Conservation (phyloP, 2,329 filamentous ascomycete genomes). For the Nemania sp. region DNA sequence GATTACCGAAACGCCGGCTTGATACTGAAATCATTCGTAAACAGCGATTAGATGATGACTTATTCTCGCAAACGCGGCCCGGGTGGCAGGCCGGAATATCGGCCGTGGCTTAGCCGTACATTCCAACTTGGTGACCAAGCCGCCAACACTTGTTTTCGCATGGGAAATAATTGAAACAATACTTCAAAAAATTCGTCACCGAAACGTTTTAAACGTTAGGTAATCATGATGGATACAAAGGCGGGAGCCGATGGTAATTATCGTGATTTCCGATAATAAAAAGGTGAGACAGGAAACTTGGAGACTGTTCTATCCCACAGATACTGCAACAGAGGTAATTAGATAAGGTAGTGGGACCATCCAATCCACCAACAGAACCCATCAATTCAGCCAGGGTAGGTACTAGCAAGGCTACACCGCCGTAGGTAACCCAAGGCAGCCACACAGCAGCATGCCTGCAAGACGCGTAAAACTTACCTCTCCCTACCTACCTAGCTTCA, state of each 20-base stretch:
- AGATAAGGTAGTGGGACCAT: neutral
- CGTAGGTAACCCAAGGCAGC: constrained; percentile 4
- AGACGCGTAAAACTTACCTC: constrained; percentile 8
- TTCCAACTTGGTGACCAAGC: constrained; percentile 10
- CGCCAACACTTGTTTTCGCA: constrained; percentile 1
- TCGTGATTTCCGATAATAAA: neutral
- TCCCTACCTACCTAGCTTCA: constrained; percentile 3
- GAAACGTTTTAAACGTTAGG: neutral
- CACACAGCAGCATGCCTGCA: constrained; percentile 5
- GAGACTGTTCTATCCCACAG: constrained; percentile 4
- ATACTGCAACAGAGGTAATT: neutral
- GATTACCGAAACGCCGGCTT: neutral
- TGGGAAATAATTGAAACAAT: neutral
- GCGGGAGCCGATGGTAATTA: constrained; percentile 6
- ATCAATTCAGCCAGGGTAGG: constrained; percentile 7
- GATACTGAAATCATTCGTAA: neutral
- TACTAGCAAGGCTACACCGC: too few species aligned
- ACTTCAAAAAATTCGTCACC: constrained; percentile 9
- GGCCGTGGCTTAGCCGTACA: constrained; percentile 8
- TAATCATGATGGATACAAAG: constrained; percentile 6
- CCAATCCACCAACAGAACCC: neutral
- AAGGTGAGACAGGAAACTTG: too few species aligned
- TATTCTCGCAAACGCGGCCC: constrained; percentile 1
- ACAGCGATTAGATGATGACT: neutral
- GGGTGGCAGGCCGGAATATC: neutral